A percentile compares a stretch with the other conserved stretches of the same genome.
Conservation (phyloP, 2,329 filamentous ascomycete species). For the Penicillium nordicum region DNA sequence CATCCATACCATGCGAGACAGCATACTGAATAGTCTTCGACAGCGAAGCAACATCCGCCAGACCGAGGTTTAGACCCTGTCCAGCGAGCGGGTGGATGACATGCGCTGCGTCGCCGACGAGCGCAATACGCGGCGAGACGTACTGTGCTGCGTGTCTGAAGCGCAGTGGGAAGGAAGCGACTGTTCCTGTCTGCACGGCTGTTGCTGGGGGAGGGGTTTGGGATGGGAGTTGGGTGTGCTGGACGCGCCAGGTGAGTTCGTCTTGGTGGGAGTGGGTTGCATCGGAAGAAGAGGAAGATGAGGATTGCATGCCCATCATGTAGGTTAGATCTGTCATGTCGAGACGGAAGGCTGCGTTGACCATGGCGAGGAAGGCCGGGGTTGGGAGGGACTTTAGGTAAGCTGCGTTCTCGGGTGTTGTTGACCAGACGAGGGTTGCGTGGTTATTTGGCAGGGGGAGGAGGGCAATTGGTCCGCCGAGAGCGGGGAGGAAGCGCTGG, state of each 20-base stretch:
- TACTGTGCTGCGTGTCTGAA: slow-evolving; percentile 94
- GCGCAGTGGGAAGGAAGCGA: slow-evolving; percentile 87
- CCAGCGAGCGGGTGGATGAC: slow-evolving; percentile 92
- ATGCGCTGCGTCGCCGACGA: slow-evolving; percentile 92
- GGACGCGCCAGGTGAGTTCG: slow-evolving; percentile 80
- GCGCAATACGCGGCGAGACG: slow-evolving; percentile 80
- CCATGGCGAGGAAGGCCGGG: slow-evolving; percentile 75
- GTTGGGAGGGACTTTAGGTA: slow-evolving; percentile 71
- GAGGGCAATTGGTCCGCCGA: slow-evolving; percentile 77
- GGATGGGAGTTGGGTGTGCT: slow-evolving; percentile 60
- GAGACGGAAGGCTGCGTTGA: slow-evolving; percentile 90
- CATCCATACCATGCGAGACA: slow-evolving; percentile 78
- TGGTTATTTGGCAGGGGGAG: slow-evolving; percentile 80
- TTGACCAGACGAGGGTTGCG: slow-evolving; percentile 92
- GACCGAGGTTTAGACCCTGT: slow-evolving; percentile 89
- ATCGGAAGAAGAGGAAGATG: slow-evolving; percentile 11
- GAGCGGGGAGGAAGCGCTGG: slow-evolving; percentile 85
- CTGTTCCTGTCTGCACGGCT: slow-evolving; percentile 70
- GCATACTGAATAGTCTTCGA: slow-evolving; percentile 71
- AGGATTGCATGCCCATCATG: slow-evolving; percentile 64
- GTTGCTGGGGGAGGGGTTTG: slow-evolving; percentile 64
- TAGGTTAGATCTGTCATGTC: slow-evolving; percentile 74
- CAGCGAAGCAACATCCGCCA: slow-evolving; percentile 81
- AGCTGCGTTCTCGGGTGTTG: slow-evolving; percentile 73
- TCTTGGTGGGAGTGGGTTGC: slow-evolving; percentile 52